phyloP scores from a whole-genome alignment of 2,329 filamentous ascomycete species.

The Alternaria postmessia region DNA sequence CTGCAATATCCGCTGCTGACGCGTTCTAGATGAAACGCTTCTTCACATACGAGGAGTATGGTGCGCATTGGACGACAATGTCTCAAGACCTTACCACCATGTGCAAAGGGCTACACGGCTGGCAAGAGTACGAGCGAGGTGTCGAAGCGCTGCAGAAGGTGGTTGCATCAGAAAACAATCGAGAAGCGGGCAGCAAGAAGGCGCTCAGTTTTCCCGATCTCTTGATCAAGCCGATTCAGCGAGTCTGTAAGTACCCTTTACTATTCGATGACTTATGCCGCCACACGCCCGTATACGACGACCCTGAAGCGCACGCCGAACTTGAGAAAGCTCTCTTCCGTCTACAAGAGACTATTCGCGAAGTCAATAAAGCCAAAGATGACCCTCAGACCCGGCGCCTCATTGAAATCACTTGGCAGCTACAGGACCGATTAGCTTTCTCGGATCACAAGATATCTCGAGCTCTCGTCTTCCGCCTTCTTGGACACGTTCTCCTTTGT shows the following conservation, averaged over 20 bases:
- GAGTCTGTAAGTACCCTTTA: constrained; percentile 89
- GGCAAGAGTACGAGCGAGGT: constrained; percentile 83
- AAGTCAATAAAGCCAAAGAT: constrained; percentile 85
- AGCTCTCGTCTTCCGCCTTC: constrained; percentile 69
- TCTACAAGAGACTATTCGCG: constrained; percentile 76
- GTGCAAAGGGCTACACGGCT: constrained; percentile 73
- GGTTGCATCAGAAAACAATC: constrained; percentile 72
- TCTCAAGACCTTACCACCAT: constrained; percentile 76
- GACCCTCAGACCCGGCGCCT: constrained; percentile 73
- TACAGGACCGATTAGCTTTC: constrained; percentile 84
- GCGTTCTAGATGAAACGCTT: constrained; percentile 75
- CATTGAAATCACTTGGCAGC: constrained; percentile 82
- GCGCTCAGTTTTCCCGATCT: constrained; percentile 85
- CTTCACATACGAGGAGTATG: constrained; percentile 90
- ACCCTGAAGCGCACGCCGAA: constrained; percentile 81
- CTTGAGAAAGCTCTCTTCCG: constrained; percentile 76
- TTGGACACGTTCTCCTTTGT: constrained; percentile 83
- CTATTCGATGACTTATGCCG: constrained; percentile 85
- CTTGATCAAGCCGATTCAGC: constrained; percentile 94
- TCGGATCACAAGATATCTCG: constrained; percentile 62
- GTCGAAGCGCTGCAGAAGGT: constrained; percentile 83
- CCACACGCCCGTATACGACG: constrained; percentile 83
- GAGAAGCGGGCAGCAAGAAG: constrained; percentile 71
- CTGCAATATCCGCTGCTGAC: constrained; percentile 40
- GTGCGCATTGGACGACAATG: constrained; percentile 87